Evolutionary conservation across 495 filamentous ascomycete genomes (phyloP), one percentile per base, ranked within the genome.

Genomic region (Penicillium antarcticum): DNA sequence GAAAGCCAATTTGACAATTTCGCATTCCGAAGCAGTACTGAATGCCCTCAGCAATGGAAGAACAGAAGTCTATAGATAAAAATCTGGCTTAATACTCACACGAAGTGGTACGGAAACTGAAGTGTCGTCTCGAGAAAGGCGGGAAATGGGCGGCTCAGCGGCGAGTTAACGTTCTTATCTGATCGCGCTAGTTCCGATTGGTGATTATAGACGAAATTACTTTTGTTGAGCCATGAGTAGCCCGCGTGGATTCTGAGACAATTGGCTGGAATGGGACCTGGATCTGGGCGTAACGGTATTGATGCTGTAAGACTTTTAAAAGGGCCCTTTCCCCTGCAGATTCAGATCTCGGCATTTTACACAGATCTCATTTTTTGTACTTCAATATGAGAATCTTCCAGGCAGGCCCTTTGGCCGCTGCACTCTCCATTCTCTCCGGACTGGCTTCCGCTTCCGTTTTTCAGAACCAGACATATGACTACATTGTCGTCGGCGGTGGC

Each of bases 401-500:
- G 21, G 48, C 49, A 42, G 59, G 45, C 31, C 43, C 53, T 21
- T 29, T 59, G 5, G 46, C 56, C 29, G 50, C 52, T 39, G 47
- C 51, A 5, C 31, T 45, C 26, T 45, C 43, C 32, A 32, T 32
- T 10, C 18, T 45, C 29, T 42, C 44, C 21, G 23, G 48, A 17
- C 14, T 56, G n/a, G 46, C 53, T 31, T 53, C 60, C 2, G 56
- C 56, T 13, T 54, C 58, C 3, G 45, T 18, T 33, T 52, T 60
- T 40, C 52, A 63, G 53, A 62, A 59, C 38, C 16, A 40, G 17
- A 18, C 51, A 14, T 65, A 65, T 31, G 63, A 66, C 52, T 66
- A 63, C 43, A 68, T 70, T 31, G 57, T 70, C 16, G 65, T 70
- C 0, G 67, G 68, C n/a, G 62, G 66, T 40, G 68, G 68, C 8